These are phyloP conservation scores for Candida sonorensis DNA, from an alignment of 805 yeast genomes.

Conservation along the genomic window DNA sequence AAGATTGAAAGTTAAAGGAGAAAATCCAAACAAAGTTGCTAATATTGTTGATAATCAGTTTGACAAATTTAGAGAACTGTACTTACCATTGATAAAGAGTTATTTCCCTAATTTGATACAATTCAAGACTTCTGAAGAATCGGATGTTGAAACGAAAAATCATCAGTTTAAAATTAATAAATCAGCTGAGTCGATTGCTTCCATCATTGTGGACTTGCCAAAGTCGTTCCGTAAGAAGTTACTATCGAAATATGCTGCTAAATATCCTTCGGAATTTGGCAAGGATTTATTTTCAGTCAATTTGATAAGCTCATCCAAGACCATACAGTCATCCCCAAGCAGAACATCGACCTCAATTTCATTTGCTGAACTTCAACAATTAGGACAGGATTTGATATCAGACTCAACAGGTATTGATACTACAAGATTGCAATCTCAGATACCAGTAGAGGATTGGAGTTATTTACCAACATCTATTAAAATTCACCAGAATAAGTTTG, in stretches of 20 bases:
- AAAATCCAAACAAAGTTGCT: slow-evolving; percentile 79
- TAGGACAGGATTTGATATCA: too few relatives aligned
- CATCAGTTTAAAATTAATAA: slow-evolving; percentile 23
- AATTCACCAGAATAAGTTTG: slow-evolving; percentile 27
- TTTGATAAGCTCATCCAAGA: slow-evolving; percentile 9
- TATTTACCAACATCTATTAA: slow-evolving; percentile 21
- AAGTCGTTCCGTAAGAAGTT: slow-evolving; percentile 37
- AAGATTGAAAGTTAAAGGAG: slow-evolving; percentile 80
- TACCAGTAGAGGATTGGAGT: slow-evolving; percentile 29
- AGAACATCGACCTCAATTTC: too few relatives aligned
- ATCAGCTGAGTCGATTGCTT: slow-evolving; percentile 30
- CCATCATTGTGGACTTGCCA: slow-evolving; percentile 46
- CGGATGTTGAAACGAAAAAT: slow-evolving; percentile 4
- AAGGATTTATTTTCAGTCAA: slow-evolving; percentile 26
- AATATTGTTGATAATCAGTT: slow-evolving; percentile 82
- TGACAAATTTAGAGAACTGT: slow-evolving; percentile 60
- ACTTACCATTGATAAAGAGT: slow-evolving; percentile 53
- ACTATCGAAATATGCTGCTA: slow-evolving; percentile 19
- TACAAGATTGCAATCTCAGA: slow-evolving; percentile 11
- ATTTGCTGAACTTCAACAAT: slow-evolving; percentile 21
- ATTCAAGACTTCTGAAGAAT: slow-evolving; percentile 15
- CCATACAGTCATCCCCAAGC: background rate
- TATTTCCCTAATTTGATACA: slow-evolving; percentile 30
- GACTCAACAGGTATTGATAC: background rate
- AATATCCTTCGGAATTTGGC: slow-evolving; percentile 18